Percentiles rank a stretch among this genome's conserved stretches.
Evolutionary conservation across 768 basidiomycete species (phyloP).

Genomic region (Dacryopinax spathularia): DNA sequence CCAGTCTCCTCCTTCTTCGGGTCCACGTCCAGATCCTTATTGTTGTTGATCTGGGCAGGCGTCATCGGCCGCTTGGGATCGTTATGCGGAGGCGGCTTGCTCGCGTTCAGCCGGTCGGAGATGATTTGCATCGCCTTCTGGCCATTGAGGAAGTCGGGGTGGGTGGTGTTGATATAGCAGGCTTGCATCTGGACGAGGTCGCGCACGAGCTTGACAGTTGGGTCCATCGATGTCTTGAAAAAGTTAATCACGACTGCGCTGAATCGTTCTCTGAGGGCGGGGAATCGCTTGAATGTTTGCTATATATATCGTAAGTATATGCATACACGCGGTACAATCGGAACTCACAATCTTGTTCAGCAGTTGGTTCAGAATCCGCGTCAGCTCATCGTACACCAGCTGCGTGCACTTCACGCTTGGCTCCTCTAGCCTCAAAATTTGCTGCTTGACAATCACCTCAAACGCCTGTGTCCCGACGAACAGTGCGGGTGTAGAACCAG

Average conservation of each 20-base stretch:
- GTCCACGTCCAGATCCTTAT: slow-evolving; percentile 87
- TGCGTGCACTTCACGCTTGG: slow-evolving; percentile 88
- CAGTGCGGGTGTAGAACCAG: slow-evolving; percentile 88
- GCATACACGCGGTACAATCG: slow-evolving; percentile 19
- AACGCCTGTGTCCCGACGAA: slow-evolving; percentile 97
- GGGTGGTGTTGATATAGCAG: slow-evolving; percentile 97
- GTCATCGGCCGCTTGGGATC: slow-evolving; percentile 64
- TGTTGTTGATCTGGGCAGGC: slow-evolving; percentile 66
- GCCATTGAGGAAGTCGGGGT: slow-evolving; percentile 94
- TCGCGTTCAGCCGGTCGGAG: slow-evolving; percentile 64
- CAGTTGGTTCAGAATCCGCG: slow-evolving; percentile 85
- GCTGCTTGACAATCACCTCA: slow-evolving; percentile 97
- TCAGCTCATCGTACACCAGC: slow-evolving; percentile 92
- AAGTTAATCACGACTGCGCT: slow-evolving; percentile 92
- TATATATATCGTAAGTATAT: slow-evolving; percentile 24
- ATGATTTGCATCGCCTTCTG: slow-evolving; percentile 94
- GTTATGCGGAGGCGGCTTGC: slow-evolving; percentile 49
- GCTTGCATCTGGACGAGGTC: slow-evolving; percentile 99
- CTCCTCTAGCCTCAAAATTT: slow-evolving; percentile 93
- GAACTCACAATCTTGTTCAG: slow-evolving; percentile 67
- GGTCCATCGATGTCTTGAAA: slow-evolving; percentile 86
- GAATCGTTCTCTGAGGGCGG: slow-evolving; percentile 91
- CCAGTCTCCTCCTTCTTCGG: slow-evolving; percentile 74
- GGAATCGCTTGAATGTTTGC: slow-evolving; percentile 94
- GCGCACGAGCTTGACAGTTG: slow-evolving; percentile 84